phyloP scores from a whole-genome alignment of 257 asterid species.

The Capsicum baccatum region DNA sequence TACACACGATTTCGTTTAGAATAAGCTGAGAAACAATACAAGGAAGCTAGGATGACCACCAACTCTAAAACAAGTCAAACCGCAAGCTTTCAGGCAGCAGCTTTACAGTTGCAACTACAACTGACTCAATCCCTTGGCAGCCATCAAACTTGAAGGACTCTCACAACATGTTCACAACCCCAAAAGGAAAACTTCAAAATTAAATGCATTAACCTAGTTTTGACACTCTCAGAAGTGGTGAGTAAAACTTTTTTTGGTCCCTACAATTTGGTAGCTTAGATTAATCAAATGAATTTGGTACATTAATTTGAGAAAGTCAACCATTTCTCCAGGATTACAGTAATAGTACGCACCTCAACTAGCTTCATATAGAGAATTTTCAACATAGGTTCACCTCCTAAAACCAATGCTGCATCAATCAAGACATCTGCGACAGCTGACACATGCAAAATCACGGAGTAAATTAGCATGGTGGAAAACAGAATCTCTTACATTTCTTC shows the following conservation, averaged over 20 bases:
- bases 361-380: slow-evolving; percentile 87
- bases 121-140: slow-evolving; percentile 9
- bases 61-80: not conserved
- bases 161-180: not conserved
- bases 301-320: slow-evolving; percentile 22
- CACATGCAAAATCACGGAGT: slow-evolving; percentile 42
- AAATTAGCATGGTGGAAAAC: slow-evolving; percentile 33
- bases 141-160: slow-evolving; percentile 8
- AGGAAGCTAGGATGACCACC: slow-evolving; percentile 18
- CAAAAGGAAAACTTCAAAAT: slow-evolving; percentile 1
- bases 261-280: not conserved
- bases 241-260: not conserved
- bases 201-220: slow-evolving; percentile 11
- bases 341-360: slow-evolving; percentile 66
- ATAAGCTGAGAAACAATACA: not conserved
- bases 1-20: not conserved
- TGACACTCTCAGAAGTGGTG: slow-evolving; percentile 8
- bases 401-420: slow-evolving; percentile 89
- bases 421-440: slow-evolving; percentile 98
- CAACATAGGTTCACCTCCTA: slow-evolving; percentile 92
- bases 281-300: slow-evolving; percentile 13
- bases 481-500: not conserved
- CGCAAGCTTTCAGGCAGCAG: not conserved
- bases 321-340: slow-evolving; percentile 31
- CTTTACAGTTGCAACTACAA: slow-evolving; percentile 2